Evolutionary conservation across 768 basidiomycete genomes (phyloP), one percentile per base, ranked within the genome.

Genomic region (Gymnopilus dilepis): DNA sequence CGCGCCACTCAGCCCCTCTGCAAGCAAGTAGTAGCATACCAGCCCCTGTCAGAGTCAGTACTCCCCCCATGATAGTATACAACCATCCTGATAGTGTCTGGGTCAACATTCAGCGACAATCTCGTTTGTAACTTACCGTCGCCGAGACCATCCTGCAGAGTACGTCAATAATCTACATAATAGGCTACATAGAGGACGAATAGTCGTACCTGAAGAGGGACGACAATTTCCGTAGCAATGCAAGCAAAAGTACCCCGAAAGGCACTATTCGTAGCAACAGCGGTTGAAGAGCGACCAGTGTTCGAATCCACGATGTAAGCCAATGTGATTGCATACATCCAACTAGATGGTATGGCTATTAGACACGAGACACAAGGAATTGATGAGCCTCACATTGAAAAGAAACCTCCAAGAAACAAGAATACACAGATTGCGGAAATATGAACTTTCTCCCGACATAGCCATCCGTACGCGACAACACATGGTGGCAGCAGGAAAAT

Each of bases 271-370:
- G 82, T 76, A 0, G 94, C 92, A 6, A 86, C 84, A 1, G 91
- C 92, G 2, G 85, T 85, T 4, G 89, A 86, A 2, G 91, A 91
- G 28, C 91, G 84, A 8, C 94, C 95, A 6, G 81, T 78, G 70
- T 96, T 97, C 4, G 92, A 86, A 67, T 97, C 94, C 15, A 95
- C 92, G 33, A 95, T 80, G 67, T 95, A 96, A 0, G 94, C 90
- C 30, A 96, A 75, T 0, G 90, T 73, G 58, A 74, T 77, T 6
- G 74, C 48, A 43, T 78, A 76, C 11, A 68, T 71, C 74, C 77
- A 80, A 54, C 79, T 80, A 11, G 52, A 30, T 1, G 19, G 17
- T 31, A 17, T 41, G n/a, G n/a, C 13, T 17, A 22, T 17, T 17
- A 47, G 19, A 31, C 28, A 34, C 7, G 15, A 42, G 6, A 12